These are phyloP conservation scores for Castanea crenata DNA, from an alignment of 306 rosid species.

Conservation along the genomic window DNA sequence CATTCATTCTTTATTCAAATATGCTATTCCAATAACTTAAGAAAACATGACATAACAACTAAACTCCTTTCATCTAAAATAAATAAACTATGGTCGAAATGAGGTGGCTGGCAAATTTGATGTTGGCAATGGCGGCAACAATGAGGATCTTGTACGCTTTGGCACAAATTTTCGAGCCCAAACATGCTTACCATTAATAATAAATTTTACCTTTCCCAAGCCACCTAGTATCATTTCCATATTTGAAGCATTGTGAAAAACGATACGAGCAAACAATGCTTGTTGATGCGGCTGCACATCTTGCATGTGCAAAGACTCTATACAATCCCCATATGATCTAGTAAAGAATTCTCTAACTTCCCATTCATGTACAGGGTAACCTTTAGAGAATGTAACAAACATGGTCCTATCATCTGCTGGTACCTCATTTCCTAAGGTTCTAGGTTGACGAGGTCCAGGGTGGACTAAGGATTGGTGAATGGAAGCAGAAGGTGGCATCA, in stretches of 20 bases:
- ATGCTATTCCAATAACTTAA: background rate
- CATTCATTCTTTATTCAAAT: background rate
- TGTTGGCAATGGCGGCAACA: background rate
- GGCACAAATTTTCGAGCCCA: conserved; percentile 77
- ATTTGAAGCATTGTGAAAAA: conserved; percentile 28
- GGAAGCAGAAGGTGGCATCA: background rate
- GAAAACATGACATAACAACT: background rate
- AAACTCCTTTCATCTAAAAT: background rate
- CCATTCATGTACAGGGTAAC: conserved; percentile 54
- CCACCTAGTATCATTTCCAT: conserved; percentile 53
- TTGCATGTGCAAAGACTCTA: conserved; percentile 65
- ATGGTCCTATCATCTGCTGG: conserved; percentile 55
- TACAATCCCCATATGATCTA: conserved; percentile 45
- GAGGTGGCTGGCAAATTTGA: background rate
- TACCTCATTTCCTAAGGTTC: background rate
- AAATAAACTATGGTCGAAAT: background rate
- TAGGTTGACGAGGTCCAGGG: background rate
- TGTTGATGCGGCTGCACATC: conserved; percentile 48
- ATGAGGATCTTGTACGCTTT: conserved; percentile 7
- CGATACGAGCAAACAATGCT: conserved; percentile 58
- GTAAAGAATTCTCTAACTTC: conserved; percentile 57
- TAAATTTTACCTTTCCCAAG: conserved; percentile 42
- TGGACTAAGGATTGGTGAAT: background rate
- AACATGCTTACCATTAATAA: conserved; percentile 71
- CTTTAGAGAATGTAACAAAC: conserved; percentile 79